These are phyloP conservation scores for Fusarium heterosporum DNA, from an alignment of 2,329 filamentous ascomycete species.

Conservation along the genomic window DNA sequence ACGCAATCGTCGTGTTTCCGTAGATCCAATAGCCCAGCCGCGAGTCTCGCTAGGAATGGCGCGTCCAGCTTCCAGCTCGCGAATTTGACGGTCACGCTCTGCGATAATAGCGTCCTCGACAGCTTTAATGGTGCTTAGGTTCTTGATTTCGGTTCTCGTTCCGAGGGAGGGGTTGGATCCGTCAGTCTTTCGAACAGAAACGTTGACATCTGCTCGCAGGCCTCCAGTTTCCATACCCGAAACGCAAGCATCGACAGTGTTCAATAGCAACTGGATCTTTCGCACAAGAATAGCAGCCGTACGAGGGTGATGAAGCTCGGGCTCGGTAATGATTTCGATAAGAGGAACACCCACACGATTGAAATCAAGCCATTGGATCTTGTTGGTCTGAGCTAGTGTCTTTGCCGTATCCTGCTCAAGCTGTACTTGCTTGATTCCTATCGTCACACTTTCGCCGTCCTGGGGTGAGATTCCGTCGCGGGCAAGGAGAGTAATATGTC, in stretches of 20 bases:
- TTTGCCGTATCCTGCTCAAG: conserved; percentile 99
- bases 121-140: conserved; percentile 92
- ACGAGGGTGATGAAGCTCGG: conserved; percentile 86
- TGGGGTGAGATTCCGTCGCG: conserved; percentile 84
- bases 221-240: conserved; percentile 95
- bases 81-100: conserved; percentile 89
- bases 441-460: conserved; percentile 75
- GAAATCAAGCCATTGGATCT: conserved; percentile 86
- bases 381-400: conserved; percentile 81
- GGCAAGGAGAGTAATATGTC: conserved; percentile 74
- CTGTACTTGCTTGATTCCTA: conserved; percentile 94
- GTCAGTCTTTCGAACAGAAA: conserved; percentile 78
- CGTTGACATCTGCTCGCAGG: conserved; percentile 92
- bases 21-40: conserved; percentile 89
- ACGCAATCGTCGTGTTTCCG: conserved; percentile 82
- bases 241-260: conserved; percentile 84
- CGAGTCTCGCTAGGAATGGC: conserved; percentile 86
- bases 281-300: conserved; percentile 90
- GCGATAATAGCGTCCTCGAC: conserved; percentile 95
- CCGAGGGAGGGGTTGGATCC: conserved; percentile 67
- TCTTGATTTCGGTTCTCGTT: conserved; percentile 96
- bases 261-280: conserved; percentile 86
- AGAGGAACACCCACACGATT: conserved; percentile 92
- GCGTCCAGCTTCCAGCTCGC: conserved; percentile 79
- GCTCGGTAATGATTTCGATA: conserved; percentile 94